Evolutionary conservation across 2,329 filamentous ascomycete genomes (phyloP), one percentile per base, ranked within the genome.

Genomic region (Colletotrichum neosansevieriae): DNA sequence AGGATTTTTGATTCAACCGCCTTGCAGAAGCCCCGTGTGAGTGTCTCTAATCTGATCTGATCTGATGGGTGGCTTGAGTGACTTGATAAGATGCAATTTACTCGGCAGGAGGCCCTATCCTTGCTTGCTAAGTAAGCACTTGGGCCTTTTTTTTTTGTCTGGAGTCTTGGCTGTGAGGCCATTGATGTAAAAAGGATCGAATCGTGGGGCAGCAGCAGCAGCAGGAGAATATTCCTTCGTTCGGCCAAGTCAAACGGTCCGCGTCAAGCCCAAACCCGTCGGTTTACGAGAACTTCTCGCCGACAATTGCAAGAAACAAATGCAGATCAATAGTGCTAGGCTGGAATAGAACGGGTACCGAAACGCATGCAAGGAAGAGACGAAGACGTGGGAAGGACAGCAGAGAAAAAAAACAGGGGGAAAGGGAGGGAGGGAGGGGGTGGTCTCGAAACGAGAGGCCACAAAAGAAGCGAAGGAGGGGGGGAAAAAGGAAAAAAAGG

Each of bases 241-340:
- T 53, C 59, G 64, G 51, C 11, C 45, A 50, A 38, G 24, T 34
- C 29, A 12, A 40, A 38, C 24, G n/a, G 32, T 24, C 17, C 51
- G n/a, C 47, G 17, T 11, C 36, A 40, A 36, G 21, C 13, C 6
- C 47, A 51, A 51, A 51, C 19, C 65, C 61, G 53, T 64, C 65
- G 65, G 65, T 59, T 65, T 64, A 68, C 65, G 65, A 68, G 60
- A 24, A 59, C 61, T 59, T 50, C 11, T 65, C 54, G 58, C 53
- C 60, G 65, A 56, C 40, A 42, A 29, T 49, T 58, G 42, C 44
- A 47, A 21, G 13, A 40, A 65, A 29, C 6, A 6, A 24, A 50
- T 42, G 65, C 60, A 59, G 65, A 68, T 68, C 54, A 56, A 58
- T 58, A 32, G 53, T 56, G 47, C 54, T 40, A 49, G 40, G 12